Evolutionary conservation across 345 rosid species (phyloP).

Genomic region (Anastatica hierochuntica): DNA sequence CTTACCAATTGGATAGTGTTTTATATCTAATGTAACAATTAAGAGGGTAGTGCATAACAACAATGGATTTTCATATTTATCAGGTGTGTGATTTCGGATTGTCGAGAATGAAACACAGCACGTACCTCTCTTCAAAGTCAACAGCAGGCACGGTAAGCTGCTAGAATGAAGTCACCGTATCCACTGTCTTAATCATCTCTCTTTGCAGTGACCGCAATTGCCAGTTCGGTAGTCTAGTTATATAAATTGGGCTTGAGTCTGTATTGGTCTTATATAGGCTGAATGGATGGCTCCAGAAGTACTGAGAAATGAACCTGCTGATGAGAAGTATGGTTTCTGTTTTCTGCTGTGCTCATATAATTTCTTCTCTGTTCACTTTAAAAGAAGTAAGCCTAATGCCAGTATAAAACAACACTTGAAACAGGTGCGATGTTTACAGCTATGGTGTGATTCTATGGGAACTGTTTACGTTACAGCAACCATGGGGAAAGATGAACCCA

Average conservation of each 20-base stretch:
- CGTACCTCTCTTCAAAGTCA: slow-evolving; percentile 86
- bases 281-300: too few species aligned
- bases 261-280: slow-evolving; percentile 44
- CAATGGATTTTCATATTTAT: not conserved
- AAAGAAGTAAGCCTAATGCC: not conserved
- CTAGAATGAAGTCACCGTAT: not conserved
- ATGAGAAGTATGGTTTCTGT: slow-evolving; percentile 62
- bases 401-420: not conserved
- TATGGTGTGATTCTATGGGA: slow-evolving; percentile 96
- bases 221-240: too few species aligned
- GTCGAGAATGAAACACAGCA: slow-evolving; percentile 87
- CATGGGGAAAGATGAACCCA: slow-evolving; percentile 99
- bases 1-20: not conserved
- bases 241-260: not conserved
- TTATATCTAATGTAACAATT: not conserved
- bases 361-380: not conserved
- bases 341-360: not conserved
- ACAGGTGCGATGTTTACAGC: slow-evolving; percentile 97
- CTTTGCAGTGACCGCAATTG: too few species aligned
- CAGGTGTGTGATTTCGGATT: slow-evolving; percentile 94
- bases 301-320: slow-evolving; percentile 88
- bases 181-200: not conserved
- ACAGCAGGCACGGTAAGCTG: slow-evolving; percentile 88
- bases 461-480: slow-evolving; percentile 65
- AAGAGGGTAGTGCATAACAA: not conserved